A percentile compares a stretch with the other conserved stretches of the same genome.
Evolutionary conservation across 2,329 filamentous ascomycete genomes (phyloP).

Genomic region (Blastomyces parvus): DNA sequence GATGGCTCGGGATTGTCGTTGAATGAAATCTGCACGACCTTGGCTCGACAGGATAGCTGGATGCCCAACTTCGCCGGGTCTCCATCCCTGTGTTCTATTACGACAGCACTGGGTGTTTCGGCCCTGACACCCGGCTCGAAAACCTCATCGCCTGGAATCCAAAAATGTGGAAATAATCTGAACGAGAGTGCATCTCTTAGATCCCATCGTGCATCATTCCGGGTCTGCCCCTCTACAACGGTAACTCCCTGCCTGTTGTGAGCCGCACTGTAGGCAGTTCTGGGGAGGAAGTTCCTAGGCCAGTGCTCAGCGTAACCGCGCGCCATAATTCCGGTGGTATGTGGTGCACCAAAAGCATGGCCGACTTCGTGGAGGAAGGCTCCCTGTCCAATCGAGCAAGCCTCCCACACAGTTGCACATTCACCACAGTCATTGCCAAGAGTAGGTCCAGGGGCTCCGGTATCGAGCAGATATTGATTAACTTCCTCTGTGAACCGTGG

Average conservation of each 20-base stretch:
- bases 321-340: conserved; percentile 28
- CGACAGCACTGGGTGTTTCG: not conserved
- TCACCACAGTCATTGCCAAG: conserved; percentile 38
- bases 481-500: conserved; percentile 21
- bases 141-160: conserved; percentile 21
- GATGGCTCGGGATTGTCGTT: conserved; percentile 16
- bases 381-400: conserved; percentile 36
- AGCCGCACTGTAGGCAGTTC: conserved; percentile 21
- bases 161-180: conserved; percentile 18
- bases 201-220: conserved; percentile 25
- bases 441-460: conserved; percentile 27
- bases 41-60: conserved; percentile 18
- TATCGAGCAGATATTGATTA: conserved; percentile 25
- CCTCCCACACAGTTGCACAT: conserved; percentile 38
- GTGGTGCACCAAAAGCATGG: conserved; percentile 29
- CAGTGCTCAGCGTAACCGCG: conserved; percentile 37
- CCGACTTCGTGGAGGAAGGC: conserved; percentile 31
- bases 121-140: not conserved
- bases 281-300: conserved; percentile 35
- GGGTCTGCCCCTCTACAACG: not conserved
- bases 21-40: conserved; percentile 25
- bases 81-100: not conserved
- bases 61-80: conserved; percentile 11
- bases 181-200: conserved; percentile 23
- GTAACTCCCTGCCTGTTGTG: not conserved